Evolutionary conservation across 345 rosid species (phyloP), one percentile per base, ranked within the genome.

Genomic region (Syzygium jambos): DNA sequence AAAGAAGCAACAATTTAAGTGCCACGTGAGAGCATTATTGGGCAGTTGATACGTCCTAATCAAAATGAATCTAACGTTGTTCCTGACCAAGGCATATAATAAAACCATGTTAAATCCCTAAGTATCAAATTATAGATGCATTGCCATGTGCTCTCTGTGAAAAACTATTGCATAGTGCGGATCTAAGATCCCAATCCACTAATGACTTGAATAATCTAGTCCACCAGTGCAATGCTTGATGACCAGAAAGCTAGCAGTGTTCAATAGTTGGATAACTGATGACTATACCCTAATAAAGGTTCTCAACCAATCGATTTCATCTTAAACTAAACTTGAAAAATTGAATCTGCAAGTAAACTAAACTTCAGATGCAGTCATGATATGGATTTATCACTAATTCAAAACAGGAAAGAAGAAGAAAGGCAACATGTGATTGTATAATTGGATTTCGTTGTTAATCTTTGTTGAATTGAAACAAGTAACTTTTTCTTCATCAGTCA

Each of bases 41-140:
- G 86, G 87, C 53, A 63, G 93, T 89, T 93, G 89, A 87, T 80
- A 87, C 53, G 88, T 90, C 90, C 85, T 57, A 55, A 14, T 87
- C 90, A n/a, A 15, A n/a, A 68, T 43, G 56, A 89, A 30, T 54
- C 85, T 38, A 55, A 55, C 49, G 23, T 14, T 52, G 56, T n/a
- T 51, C 27, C 85, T 38, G 57, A 52, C 51, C 53, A 13, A 52
- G 12, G 11, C 21, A 34, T 34, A 84, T 84, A 53, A 46, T 22
- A 51, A 46, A 23, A 83, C 10, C 54, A 9, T 51, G 54, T 84
- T 52, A 51, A n/a, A 52, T 15, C 38, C 13, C 46, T 52, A 4
- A 16, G 22, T 34, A 17, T 84, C 78, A 1, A 65, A 65, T 30
- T 13, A 2, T 30, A 16, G 21, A 30, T 29, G 78, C 78, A 65